A percentile compares a stretch with the other conserved stretches of the same genome.
phyloP scores from a whole-genome alignment of 768 basidiomycete species.

The Mrakia blollopis region DNA sequence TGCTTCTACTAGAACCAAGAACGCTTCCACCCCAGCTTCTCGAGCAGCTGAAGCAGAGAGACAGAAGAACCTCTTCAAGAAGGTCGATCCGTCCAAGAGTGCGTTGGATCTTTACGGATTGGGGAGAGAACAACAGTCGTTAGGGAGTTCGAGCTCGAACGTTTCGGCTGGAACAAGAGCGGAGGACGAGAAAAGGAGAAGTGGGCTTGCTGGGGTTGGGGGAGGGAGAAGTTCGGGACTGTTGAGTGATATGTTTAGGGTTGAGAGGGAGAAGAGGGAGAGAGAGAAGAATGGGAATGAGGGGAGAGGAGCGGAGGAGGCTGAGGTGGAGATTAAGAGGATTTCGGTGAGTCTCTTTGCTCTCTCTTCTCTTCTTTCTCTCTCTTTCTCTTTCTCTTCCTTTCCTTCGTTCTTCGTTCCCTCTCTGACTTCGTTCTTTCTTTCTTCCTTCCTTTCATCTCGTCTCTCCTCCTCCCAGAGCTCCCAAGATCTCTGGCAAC shows the following conservation, averaged over 20 bases:
- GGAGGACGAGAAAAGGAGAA: not conserved
- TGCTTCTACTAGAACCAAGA: not conserved
- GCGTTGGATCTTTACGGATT: slow-evolving; percentile 30
- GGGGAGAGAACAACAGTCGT: no score
- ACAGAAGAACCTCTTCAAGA: slow-evolving; percentile 30
- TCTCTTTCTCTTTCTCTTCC: not conserved
- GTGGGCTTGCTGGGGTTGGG: slow-evolving; percentile 9
- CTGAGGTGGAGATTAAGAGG: not conserved
- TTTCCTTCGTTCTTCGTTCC: not conserved
- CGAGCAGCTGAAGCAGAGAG: slow-evolving; percentile 28
- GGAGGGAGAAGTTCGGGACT: slow-evolving; percentile 31
- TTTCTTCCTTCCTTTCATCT: not conserved
- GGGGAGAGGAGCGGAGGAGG: not conserved
- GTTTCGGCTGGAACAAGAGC: not conserved
- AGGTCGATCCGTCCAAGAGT: slow-evolving; percentile 27
- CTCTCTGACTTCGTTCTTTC: not conserved
- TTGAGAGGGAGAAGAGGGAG: slow-evolving; percentile 32
- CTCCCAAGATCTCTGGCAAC: slow-evolving; percentile 28
- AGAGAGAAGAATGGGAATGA: not conserved
- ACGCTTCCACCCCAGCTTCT: not conserved
- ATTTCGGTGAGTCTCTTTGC: not conserved
- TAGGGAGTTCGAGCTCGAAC: not conserved
- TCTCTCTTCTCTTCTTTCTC: not conserved
- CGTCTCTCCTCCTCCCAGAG: not conserved
- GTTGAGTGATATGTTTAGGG: slow-evolving; percentile 33